phyloP scores from a whole-genome alignment of 352 stramenopile genomes.

The Labyrinthula sp. region DNA sequence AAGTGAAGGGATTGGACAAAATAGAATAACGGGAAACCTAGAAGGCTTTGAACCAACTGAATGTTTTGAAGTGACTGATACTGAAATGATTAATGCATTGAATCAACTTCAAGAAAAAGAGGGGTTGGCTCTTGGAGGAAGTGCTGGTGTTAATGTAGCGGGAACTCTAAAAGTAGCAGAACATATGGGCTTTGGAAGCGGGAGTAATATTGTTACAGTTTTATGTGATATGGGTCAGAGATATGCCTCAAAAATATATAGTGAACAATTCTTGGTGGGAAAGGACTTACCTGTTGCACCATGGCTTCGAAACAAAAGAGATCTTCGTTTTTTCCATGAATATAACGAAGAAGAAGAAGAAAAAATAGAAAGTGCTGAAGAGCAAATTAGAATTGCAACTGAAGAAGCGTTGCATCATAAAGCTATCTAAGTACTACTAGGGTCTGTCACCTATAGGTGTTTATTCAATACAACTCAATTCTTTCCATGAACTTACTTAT shows the following conservation, averaged over 20 bases:
- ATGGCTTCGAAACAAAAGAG: slow-evolving; percentile 16
- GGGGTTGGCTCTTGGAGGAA: slow-evolving; percentile 36
- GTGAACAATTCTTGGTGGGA: slow-evolving; percentile 29
- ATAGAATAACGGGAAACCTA: slow-evolving; percentile 38
- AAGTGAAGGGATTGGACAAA: slow-evolving; percentile 40
- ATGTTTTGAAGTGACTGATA: slow-evolving; percentile 36
- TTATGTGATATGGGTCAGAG: slow-evolving; percentile 35
- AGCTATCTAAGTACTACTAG: too few species aligned
- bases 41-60: slow-evolving; percentile 33
- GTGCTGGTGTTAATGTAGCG: slow-evolving; percentile 36
- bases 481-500: too few species aligned
- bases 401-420: too few species aligned
- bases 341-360: too few species aligned
- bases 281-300: slow-evolving; percentile 32
- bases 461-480: too few species aligned
- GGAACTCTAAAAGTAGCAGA: slow-evolving; percentile 35
- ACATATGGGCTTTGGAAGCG: slow-evolving; percentile 31
- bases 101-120: slow-evolving; percentile 35
- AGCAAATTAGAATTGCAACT: too few species aligned
- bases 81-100: slow-evolving; percentile 30
- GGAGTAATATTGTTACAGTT: slow-evolving; percentile 37
- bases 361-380: too few species aligned
- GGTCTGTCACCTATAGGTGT: too few species aligned
- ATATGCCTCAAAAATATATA: slow-evolving; percentile 35
- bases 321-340: too few species aligned